Evolutionary conservation across 176 grass and related monocot genomes (phyloP), one percentile per base, ranked within the genome.

Genomic region (Olyra latifolia): DNA sequence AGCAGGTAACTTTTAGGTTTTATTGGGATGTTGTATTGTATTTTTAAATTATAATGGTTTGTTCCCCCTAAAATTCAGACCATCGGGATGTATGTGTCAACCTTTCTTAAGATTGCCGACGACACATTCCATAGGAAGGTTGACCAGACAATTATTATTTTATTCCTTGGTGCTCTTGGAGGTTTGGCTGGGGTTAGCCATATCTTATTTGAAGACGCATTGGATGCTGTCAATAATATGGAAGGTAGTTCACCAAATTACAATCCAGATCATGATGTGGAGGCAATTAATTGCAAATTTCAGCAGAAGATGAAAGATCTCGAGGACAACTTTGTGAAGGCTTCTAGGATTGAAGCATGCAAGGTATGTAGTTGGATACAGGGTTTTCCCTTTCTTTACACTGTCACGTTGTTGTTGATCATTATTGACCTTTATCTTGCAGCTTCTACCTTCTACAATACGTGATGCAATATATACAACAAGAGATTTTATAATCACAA

Each of bases 141-240:
- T 56, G 49, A 15, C 20, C 30, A 22, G 28, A 27, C 9, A n/a
- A 74, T 17, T 23, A 14, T 55, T 17, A 14, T 56, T 56, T 74
- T 12, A 56, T 74, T 74, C 40, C 28, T 74, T 12, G 17, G 19
- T 56, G 49, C 49, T 40, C 17, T 74, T 55, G 4, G 30, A 55
- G 16, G 71, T 32, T 22, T 24, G 47, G 19, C 10, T 35, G 50
- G 49, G 40, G 23, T 74, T 38, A 22, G 50, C 30, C 30, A 74
- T 35, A 74, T 74, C 50, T 55, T 74, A 50, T 8, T 74, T 2
- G 30, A 74, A 74, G 71, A 56, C 56, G 49, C 49, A 55, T 74
- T 74, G 10, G 32, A 11, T 2, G 49, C 30, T 1, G 30, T 20
- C 56, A 74, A 56, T 52, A 52, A 50, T 48, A 55, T 39, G 23